Conservation (phyloP, 257 asterid species). For the Euphrasia confusa region DNA sequence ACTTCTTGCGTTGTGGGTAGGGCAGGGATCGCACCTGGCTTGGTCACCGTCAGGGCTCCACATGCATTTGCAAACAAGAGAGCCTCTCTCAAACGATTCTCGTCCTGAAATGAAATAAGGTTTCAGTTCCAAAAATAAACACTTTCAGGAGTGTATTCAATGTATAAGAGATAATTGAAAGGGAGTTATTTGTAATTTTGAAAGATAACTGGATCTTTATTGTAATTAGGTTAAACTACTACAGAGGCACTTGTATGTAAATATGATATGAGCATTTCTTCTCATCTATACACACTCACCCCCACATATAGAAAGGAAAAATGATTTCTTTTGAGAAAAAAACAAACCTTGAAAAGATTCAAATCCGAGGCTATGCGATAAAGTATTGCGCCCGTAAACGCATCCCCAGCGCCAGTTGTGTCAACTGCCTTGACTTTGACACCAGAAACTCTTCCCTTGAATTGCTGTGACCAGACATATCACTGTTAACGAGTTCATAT, state of each 20-base stretch:
- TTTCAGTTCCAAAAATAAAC: too few relatives aligned
- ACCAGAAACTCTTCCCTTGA: constrained; percentile 75
- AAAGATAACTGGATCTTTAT: too few relatives aligned
- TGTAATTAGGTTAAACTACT: too few relatives aligned
- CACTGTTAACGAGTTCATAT: not conserved
- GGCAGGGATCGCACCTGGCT: constrained; percentile 86
- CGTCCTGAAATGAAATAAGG: constrained; percentile 46
- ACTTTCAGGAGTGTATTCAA: too few relatives aligned
- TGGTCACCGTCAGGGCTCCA: constrained; percentile 87
- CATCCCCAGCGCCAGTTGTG: constrained; percentile 96
- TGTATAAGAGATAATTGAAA: too few relatives aligned
- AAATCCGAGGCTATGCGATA: constrained; percentile 52
- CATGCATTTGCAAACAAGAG: constrained; percentile 76
- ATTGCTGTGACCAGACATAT: constrained; percentile 44
- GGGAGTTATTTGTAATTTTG: not conserved
- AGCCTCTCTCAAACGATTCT: constrained; percentile 54
- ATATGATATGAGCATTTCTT: constrained; percentile 1
- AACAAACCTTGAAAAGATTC: constrained; percentile 46
- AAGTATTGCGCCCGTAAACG: constrained; percentile 76
- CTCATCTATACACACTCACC: not conserved
- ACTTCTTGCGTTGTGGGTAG: constrained; percentile 69
- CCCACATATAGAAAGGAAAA: not conserved
- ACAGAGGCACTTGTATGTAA: too few relatives aligned
- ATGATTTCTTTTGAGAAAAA: not conserved
- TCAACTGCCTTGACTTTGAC: constrained; percentile 62